These are phyloP conservation scores for Penicillium freii DNA, from an alignment of 2,329 filamentous ascomycete species.

Conservation along the genomic window DNA sequence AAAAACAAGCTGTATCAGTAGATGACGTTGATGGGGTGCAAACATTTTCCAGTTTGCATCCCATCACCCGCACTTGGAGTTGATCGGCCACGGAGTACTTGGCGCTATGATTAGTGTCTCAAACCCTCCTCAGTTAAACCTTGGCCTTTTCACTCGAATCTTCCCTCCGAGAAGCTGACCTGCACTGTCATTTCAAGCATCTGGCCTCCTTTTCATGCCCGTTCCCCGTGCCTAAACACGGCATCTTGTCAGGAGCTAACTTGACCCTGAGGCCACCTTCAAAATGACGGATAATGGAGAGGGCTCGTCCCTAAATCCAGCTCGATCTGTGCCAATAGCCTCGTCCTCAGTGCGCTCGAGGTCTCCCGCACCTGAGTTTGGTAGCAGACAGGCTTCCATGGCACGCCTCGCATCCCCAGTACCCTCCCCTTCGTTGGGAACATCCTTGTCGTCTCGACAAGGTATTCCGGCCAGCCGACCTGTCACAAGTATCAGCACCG, in stretches of 20 bases:
- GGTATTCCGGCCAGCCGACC: conserved; percentile 37
- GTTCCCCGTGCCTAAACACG: not conserved
- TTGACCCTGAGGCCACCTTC: conserved; percentile 12
- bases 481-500: conserved; percentile 41
- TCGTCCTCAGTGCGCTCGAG: conserved; percentile 33
- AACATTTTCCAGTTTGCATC: conserved; percentile 33
- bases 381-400: conserved; percentile 53
- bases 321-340: conserved; percentile 34
- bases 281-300: conserved; percentile 40
- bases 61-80: conserved; percentile 17
- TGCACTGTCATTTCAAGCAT: not conserved
- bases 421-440: conserved; percentile 43
- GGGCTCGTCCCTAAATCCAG: conserved; percentile 34
- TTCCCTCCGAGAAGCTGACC: not conserved
- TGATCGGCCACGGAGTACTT: conserved; percentile 14
- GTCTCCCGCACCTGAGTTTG: conserved; percentile 43
- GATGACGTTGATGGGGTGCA: conserved; percentile 22
- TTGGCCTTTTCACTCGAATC: not conserved
- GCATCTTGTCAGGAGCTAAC: not conserved
- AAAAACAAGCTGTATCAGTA: not conserved
- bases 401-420: conserved; percentile 57
- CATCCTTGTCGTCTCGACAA: conserved; percentile 40
- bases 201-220: not conserved
- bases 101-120: conserved; percentile 4
- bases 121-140: conserved; percentile 6